Evolutionary conservation across 805 yeast species (phyloP).

Genomic region (Deakozyma indianensis): DNA sequence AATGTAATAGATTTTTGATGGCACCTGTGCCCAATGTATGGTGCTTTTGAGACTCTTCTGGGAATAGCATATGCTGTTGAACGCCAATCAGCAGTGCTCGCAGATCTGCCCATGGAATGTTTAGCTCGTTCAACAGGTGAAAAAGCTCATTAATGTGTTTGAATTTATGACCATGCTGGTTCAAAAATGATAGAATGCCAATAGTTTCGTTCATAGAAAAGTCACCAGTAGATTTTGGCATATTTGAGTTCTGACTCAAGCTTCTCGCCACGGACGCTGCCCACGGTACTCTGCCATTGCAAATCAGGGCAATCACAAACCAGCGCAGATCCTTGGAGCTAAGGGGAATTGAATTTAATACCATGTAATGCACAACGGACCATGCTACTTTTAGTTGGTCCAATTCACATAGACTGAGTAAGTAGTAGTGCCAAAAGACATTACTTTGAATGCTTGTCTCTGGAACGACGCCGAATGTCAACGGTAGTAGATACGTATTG

Average conservation of each 20-base stretch:
- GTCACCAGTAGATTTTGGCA: not conserved
- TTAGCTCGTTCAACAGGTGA: not conserved
- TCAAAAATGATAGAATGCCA: not conserved
- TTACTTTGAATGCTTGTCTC: not conserved
- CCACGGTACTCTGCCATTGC: not conserved
- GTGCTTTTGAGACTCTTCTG: not conserved
- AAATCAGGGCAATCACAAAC: not conserved
- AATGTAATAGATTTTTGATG: not conserved
- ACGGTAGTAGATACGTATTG: not conserved
- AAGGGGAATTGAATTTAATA: not conserved
- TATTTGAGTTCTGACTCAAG: no score
- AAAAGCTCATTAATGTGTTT: not conserved
- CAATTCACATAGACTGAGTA: not conserved
- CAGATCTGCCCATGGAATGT: not conserved
- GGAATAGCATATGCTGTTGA: not conserved
- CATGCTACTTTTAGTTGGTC: not conserved
- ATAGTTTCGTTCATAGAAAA: not conserved
- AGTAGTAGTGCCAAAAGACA: not conserved
- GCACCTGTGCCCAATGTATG: not conserved
- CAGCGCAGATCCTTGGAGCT: not conserved
- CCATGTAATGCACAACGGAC: not conserved
- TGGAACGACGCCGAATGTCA: not conserved
- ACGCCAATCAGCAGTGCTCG: not conserved
- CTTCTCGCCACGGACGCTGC: not conserved
- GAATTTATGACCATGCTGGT: not conserved